A percentile compares a stretch with the other conserved stretches of the same genome.
These are phyloP conservation scores for Fistulifera pelliculosa DNA, from an alignment of 108 stramenopile genomes.

Conservation along the genomic window DNA sequence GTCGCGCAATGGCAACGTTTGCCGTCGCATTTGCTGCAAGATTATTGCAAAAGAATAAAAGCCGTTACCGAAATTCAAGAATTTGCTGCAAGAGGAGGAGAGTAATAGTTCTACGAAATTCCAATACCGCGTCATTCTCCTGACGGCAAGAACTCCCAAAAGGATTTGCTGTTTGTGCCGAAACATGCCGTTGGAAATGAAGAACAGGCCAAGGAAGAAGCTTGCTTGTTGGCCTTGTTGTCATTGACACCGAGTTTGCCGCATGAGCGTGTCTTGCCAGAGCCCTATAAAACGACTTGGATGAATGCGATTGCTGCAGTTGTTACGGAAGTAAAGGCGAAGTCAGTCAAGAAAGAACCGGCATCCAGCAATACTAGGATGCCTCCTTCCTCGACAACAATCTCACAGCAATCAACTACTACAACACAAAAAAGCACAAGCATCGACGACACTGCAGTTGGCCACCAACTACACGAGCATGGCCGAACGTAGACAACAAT, in stretches of 20 bases:
- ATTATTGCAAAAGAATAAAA: constrained; percentile 57
- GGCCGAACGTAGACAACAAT: constrained; percentile 36
- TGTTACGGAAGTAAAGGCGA: too few relatives aligned
- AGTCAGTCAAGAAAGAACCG: not conserved
- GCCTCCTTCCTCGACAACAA: constrained; percentile 4
- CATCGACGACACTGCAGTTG: constrained; percentile 27
- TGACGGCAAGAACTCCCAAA: constrained; percentile 60
- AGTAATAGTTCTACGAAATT: too few relatives aligned
- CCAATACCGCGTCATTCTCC: constrained; percentile 63
- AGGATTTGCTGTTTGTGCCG: constrained; percentile 76
- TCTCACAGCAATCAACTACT: too few relatives aligned
- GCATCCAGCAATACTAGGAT: constrained; percentile 16
- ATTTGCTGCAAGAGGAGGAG: constrained; percentile 18
- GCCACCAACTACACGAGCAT: constrained; percentile 23
- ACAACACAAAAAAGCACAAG: constrained; percentile 23
- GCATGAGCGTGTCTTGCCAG: constrained; percentile 86
- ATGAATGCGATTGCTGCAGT: constrained; percentile 46
- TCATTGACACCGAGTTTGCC: constrained; percentile 71
- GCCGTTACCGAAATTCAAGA: constrained; percentile 38
- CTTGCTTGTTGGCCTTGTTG: constrained; percentile 75
- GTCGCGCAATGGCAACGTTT: constrained; percentile 84
- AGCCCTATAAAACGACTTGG: constrained; percentile 88
- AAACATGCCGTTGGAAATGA: constrained; percentile 47
- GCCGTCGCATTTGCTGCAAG: constrained; percentile 63
- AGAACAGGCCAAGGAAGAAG: constrained; percentile 81